These are phyloP conservation scores for Ophiocordyceps robertsii DNA, from an alignment of 2,329 filamentous ascomycete species.

Conservation along the genomic window DNA sequence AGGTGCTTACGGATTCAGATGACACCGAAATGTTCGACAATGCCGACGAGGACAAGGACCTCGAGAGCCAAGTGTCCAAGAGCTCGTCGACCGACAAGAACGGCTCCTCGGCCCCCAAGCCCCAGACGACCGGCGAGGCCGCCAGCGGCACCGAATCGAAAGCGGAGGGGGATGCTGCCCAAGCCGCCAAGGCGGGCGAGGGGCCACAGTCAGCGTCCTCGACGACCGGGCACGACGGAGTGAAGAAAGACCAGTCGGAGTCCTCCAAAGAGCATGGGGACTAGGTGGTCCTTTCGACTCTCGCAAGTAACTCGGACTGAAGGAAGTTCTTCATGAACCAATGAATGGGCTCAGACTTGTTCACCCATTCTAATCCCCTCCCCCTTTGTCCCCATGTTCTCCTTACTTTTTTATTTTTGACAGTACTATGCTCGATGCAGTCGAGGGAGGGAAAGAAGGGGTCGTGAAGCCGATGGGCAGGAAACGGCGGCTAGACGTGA, in stretches of 20 bases:
- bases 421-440: background rate
- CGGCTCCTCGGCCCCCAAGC: background rate
- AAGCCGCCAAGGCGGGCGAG: conserved; percentile 5
- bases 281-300: conserved; percentile 16
- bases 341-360: background rate
- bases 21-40: conserved; percentile 93
- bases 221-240: conserved; percentile 8
- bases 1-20: conserved; percentile 77
- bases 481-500: conserved; percentile 7
- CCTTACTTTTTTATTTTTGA: conserved; percentile 1
- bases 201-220: background rate
- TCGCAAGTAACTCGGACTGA: conserved; percentile 5
- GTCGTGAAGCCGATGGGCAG: conserved; percentile 1
- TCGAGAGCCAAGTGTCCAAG: conserved; percentile 72
- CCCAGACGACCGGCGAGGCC: conserved; percentile 3
- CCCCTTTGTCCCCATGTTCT: background rate
- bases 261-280: conserved; percentile 20
- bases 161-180: conserved; percentile 3
- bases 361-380: background rate
- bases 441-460: conserved; percentile 1
- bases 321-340: background rate
- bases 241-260: conserved; percentile 12
- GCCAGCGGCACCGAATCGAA: conserved; percentile 7
- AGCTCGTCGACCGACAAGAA: conserved; percentile 12
- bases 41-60: conserved; percentile 70